Evolutionary conservation across 192 early-diverging fungal genomes (phyloP).

Genomic region (Coemansia sp.): DNA sequence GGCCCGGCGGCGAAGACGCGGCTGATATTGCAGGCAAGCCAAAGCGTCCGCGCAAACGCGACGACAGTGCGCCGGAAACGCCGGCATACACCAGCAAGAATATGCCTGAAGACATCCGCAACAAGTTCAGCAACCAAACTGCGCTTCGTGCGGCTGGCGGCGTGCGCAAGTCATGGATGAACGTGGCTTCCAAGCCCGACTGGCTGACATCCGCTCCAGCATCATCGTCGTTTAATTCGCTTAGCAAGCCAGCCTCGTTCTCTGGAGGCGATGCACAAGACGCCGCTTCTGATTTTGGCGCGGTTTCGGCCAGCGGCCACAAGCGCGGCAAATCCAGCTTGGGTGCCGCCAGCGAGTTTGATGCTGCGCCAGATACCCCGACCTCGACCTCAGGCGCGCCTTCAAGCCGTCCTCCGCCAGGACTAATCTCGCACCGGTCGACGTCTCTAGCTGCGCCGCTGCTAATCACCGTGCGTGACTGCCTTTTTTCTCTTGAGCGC

Average conservation of each 20-base stretch:
- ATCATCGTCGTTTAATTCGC: neutral
- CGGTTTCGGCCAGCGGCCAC: conserved; percentile 9
- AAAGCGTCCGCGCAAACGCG: conserved; percentile 52
- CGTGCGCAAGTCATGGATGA: conserved; percentile 62
- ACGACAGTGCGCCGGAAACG: conserved; percentile 40
- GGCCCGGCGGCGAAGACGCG: neutral
- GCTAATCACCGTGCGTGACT: conserved; percentile 70
- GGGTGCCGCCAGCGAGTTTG: conserved; percentile 22
- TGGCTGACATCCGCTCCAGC: conserved; percentile 21
- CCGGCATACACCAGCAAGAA: conserved; percentile 52
- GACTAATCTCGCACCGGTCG: conserved; percentile 30
- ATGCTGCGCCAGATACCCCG: conserved; percentile 22
- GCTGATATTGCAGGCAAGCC: conserved; percentile 17
- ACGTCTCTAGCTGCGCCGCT: conserved; percentile 43
- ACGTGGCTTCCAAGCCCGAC: conserved; percentile 17
- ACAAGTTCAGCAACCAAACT: conserved; percentile 61
- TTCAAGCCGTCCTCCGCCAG: conserved; percentile 9
- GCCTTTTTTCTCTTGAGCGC: conserved; percentile 71
- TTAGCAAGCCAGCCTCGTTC: neutral
- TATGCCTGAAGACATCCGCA: conserved; percentile 55
- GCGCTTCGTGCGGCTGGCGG: conserved; percentile 60
- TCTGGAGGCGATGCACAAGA: neutral
- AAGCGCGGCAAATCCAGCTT: conserved; percentile 29
- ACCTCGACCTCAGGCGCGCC: neutral
- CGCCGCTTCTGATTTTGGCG: conserved; percentile 4